These are phyloP conservation scores for Trypanosomatidae sp. DNA, from an alignment of 208 protist genomes.

Conservation along the genomic window DNA sequence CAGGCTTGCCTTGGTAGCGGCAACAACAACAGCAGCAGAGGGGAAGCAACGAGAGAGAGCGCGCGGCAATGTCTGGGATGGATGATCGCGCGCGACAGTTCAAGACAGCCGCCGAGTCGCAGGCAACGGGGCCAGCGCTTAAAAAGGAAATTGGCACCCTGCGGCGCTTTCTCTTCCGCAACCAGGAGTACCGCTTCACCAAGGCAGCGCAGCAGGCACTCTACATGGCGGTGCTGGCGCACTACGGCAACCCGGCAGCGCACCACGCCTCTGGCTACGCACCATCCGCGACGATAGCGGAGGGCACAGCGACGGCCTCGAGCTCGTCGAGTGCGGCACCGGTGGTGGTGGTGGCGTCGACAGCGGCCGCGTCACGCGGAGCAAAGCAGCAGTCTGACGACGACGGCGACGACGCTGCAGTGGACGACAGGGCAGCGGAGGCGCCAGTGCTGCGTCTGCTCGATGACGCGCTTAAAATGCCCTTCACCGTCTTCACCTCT, in stretches of 20 bases:
- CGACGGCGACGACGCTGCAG: background rate
- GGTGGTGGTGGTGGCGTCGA: no score
- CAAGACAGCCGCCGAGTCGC: constrained; percentile 37
- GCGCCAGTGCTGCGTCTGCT: constrained; percentile 36
- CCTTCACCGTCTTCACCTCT: constrained; percentile 52
- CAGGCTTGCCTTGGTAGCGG: no score
- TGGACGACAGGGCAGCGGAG: constrained; percentile 6
- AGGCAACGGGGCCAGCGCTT: constrained; percentile 30
- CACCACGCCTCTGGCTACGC: constrained; percentile 17
- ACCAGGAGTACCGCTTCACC: constrained; percentile 57
- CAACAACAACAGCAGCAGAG: no score
- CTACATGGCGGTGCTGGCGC: constrained; percentile 47
- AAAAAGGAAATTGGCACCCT: constrained; percentile 44
- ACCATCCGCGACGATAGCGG: background rate
- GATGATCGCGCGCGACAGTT: constrained; percentile 50
- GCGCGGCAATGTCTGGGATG: constrained; percentile 21
- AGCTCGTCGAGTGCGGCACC: no score
- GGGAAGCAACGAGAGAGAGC: no score
- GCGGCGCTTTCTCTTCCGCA: constrained; percentile 51
- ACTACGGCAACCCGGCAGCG: constrained; percentile 36
- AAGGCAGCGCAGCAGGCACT: constrained; percentile 45
- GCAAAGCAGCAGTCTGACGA: background rate
- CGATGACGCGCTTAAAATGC: constrained; percentile 60
- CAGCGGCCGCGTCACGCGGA: no score
- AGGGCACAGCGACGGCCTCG: no score